Percentiles rank a stretch among this genome's conserved stretches.
Evolutionary conservation across 352 stramenopile genomes (phyloP).

Genomic region (Phytopythium vexans): DNA sequence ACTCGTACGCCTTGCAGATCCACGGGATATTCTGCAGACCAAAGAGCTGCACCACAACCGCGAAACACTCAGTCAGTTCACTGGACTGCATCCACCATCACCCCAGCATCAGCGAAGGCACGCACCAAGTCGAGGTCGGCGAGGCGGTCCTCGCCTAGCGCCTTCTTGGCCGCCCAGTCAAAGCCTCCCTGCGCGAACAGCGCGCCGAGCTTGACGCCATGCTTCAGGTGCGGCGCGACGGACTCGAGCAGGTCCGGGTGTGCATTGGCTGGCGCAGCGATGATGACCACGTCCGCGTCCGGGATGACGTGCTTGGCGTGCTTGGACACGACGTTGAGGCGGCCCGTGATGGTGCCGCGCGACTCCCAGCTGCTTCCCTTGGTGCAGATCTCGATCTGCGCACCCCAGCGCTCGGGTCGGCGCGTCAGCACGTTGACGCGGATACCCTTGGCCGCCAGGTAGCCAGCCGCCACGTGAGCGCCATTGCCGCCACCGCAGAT

Average conservation of each 20-base stretch:
- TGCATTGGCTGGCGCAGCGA: constrained; percentile 87
- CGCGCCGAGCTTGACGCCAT: constrained; percentile 79
- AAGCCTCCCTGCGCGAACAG: constrained; percentile 92
- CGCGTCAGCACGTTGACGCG: constrained; percentile 79
- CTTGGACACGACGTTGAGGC: constrained; percentile 73
- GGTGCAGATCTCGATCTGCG: constrained; percentile 78
- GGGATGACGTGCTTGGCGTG: constrained; percentile 83
- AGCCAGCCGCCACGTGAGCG: constrained; percentile 87
- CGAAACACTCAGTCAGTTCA: constrained; percentile 4
- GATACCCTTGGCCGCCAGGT: constrained; percentile 85
- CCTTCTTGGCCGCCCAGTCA: constrained; percentile 90
- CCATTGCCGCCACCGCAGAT: constrained; percentile 92
- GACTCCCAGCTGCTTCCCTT: constrained; percentile 84
- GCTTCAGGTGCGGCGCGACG: constrained; percentile 83
- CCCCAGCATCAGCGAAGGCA: constrained; percentile 1
- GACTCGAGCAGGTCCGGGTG: constrained; percentile 79
- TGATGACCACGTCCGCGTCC: constrained; percentile 87
- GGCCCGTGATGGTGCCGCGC: constrained; percentile 70
- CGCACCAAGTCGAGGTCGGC: constrained; percentile 56
- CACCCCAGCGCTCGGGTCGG: constrained; percentile 76
- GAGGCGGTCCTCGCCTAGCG: constrained; percentile 65
- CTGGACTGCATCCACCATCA: no score
- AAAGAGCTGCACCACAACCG: constrained; percentile 72
- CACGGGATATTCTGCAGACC: constrained; percentile 93
- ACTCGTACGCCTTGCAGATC: constrained; percentile 91